Base-by-base conservation (phyloP, 177 flowering plant species). In the Vitis hybrid region DNA sequence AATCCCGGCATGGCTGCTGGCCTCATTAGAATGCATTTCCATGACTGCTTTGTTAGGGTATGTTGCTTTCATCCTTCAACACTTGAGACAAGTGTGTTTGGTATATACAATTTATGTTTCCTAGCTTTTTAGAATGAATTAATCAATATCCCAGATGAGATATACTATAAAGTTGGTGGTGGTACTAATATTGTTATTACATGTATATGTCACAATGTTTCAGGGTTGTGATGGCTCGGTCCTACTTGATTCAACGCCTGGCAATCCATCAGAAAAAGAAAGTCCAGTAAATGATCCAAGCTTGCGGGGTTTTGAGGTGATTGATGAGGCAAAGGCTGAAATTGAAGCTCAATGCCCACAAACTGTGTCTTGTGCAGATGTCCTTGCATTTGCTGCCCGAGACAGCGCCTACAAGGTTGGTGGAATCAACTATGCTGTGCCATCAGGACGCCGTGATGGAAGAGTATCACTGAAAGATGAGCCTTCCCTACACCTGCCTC, bases 171-270 rank as follows among this genome's bases (percentile, higher is more conserved):
- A 51, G 1, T 51, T 51, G 55, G n/a, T 11, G 15, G 13, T 51
- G 55, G 55, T 51, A 3, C n/a, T 51, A 11, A 51, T 54, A 0
- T 39, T 39, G 48, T 54, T 54, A 26, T 26, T 26, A 26, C 30
- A 26, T 26, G 0, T 26, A 15, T 54, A 17, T 6, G 17, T 12
- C 57, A 12, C 8, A 7, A 13, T 26, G 4, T 61, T 26, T 51
- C 75, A 84, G 84, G 87, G 87, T 15, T 84, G 87, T 49, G 87
- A 84, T 71, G 87, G 71, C 2, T 80, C 85, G 1, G 74, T 82
- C 12, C 78, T 82, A 0, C 74, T 80, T 3, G 81, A 80, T 51
- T 78, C 79, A 1, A 74, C 78, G 1, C 54, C 39, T 1, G 65
- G 65, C 55, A 50, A 48, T 3, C 62, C 71, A 10, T 11, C 84